Conservation (phyloP, 2,329 filamentous ascomycete species). For the Ascochyta pisi region DNA sequence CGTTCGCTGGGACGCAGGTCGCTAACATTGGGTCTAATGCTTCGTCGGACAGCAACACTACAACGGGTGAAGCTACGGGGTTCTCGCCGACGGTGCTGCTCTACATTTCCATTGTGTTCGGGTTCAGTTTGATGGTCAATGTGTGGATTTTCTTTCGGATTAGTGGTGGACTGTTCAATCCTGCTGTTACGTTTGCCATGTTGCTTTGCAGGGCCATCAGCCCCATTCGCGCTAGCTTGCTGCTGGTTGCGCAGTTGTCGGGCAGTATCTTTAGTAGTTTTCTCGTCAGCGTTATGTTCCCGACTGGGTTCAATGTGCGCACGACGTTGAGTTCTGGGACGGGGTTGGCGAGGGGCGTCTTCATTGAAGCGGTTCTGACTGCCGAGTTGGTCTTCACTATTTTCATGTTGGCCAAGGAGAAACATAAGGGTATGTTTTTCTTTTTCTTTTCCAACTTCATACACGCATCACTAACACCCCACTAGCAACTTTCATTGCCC, state of each 20-base stretch:
- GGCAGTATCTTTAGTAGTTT: slow-evolving; percentile 55
- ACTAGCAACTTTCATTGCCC: slow-evolving; percentile 70
- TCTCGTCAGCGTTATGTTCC: slow-evolving; percentile 55
- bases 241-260: slow-evolving; percentile 55
- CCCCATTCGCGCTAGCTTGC: slow-evolving; percentile 51
- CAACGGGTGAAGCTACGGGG: slow-evolving; percentile 39
- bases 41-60: slow-evolving; percentile 49
- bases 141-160: slow-evolving; percentile 52
- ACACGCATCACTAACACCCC: background rate
- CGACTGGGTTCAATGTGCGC: slow-evolving; percentile 54
- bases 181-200: slow-evolving; percentile 47
- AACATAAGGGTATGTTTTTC: slow-evolving; percentile 60
- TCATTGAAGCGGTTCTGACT: slow-evolving; percentile 51
- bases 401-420: slow-evolving; percentile 72
- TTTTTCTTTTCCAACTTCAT: background rate
- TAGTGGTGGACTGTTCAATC: slow-evolving; percentile 41
- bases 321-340: slow-evolving; percentile 54
- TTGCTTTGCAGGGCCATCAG: slow-evolving; percentile 49
- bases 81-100: slow-evolving; percentile 34
- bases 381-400: slow-evolving; percentile 49
- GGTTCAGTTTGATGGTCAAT: slow-evolving; percentile 49
- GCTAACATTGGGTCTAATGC: slow-evolving; percentile 55
- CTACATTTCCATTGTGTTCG: slow-evolving; percentile 48
- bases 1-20: slow-evolving; percentile 54
- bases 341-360: slow-evolving; percentile 53